These are phyloP conservation scores for Lunasporangiospora selenospora DNA, from an alignment of 192 early-diverging fungal genomes.

Conservation along the genomic window DNA sequence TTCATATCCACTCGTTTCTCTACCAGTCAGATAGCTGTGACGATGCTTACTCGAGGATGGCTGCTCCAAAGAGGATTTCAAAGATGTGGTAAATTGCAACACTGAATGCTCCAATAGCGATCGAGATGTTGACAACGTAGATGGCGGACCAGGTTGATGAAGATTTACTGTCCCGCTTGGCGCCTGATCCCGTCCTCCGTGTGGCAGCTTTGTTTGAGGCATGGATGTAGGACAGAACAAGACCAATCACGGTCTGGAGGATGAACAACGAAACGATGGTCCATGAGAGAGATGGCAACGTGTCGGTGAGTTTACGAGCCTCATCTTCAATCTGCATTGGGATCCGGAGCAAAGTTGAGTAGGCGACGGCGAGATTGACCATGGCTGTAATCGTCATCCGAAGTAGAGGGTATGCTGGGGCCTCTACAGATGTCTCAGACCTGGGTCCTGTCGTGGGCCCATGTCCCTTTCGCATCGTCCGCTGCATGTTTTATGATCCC, in stretches of 20 bases:
- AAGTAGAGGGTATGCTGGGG: constrained; percentile 35
- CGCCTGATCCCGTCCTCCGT: neutral
- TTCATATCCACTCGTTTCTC: too few relatives aligned
- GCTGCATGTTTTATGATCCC: too few relatives aligned
- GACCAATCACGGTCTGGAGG: constrained; percentile 18
- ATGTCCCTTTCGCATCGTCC: too few relatives aligned
- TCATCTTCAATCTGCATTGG: constrained; percentile 1
- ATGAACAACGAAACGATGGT: constrained; percentile 25
- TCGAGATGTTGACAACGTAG: constrained; percentile 16
- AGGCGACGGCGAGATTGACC: constrained; percentile 19
- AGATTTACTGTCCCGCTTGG: too few relatives aligned
- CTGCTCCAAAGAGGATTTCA: constrained; percentile 42
- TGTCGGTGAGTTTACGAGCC: neutral
- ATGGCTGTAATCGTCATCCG: constrained; percentile 28
- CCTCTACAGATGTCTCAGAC: too few relatives aligned
- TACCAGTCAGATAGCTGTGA: too few relatives aligned
- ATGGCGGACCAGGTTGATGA: constrained; percentile 9
- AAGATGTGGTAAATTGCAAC: constrained; percentile 28
- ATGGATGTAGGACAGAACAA: constrained; percentile 12
- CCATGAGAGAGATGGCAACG: constrained; percentile 35
- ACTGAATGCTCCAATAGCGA: constrained; percentile 28
- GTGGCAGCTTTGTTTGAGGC: neutral
- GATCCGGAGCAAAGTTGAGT: constrained; percentile 23
- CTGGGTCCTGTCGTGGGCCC: too few relatives aligned
- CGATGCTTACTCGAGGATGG: constrained; percentile 28